A percentile compares a stretch with the other conserved stretches of the same genome.
Evolutionary conservation across 2,329 filamentous ascomycete genomes (phyloP).

Genomic region (Xylaria sp.): DNA sequence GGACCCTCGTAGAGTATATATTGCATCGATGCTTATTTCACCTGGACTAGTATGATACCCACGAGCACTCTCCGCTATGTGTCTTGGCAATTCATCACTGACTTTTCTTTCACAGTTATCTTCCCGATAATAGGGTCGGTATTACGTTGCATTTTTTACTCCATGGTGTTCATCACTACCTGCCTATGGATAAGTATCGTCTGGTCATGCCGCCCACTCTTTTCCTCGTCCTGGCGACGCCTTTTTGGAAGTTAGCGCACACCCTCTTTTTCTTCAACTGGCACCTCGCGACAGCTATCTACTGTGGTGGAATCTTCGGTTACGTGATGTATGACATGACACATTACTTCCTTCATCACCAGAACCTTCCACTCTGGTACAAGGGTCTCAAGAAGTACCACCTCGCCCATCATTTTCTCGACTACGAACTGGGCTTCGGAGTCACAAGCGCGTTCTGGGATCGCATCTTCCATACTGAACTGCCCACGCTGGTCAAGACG

Average conservation of each 20-base stretch:
- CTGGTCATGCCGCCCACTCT: conserved; percentile 96
- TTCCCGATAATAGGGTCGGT: conserved; percentile 90
- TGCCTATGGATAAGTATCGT: conserved; percentile 98
- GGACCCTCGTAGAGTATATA: conserved; percentile 90
- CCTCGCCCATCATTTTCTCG: conserved; percentile 95
- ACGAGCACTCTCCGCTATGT: background rate
- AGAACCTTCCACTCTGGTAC: conserved; percentile 90
- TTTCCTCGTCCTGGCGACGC: conserved; percentile 83
- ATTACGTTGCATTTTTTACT: conserved; percentile 92
- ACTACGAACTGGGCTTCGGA: conserved; percentile 97
- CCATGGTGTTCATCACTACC: conserved; percentile 96
- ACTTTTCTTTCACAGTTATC: conserved; percentile 66
- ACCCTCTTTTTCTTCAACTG: conserved; percentile 84
- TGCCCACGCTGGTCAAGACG: conserved; percentile 59
- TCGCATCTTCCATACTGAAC: conserved; percentile 86
- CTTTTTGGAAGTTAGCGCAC: conserved; percentile 94
- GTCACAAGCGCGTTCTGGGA: conserved; percentile 99
- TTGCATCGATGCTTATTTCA: conserved; percentile 95
- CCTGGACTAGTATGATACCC: conserved; percentile 79
- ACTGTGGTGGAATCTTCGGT: conserved; percentile 90
- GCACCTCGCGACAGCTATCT: conserved; percentile 82
- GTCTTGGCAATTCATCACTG: conserved; percentile 41
- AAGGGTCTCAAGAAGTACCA: conserved; percentile 97
- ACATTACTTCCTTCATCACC: conserved; percentile 98
- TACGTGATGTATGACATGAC: conserved; percentile 98